Conservation (phyloP, 163 green algal species). For the Prototheca cutis region DNA sequence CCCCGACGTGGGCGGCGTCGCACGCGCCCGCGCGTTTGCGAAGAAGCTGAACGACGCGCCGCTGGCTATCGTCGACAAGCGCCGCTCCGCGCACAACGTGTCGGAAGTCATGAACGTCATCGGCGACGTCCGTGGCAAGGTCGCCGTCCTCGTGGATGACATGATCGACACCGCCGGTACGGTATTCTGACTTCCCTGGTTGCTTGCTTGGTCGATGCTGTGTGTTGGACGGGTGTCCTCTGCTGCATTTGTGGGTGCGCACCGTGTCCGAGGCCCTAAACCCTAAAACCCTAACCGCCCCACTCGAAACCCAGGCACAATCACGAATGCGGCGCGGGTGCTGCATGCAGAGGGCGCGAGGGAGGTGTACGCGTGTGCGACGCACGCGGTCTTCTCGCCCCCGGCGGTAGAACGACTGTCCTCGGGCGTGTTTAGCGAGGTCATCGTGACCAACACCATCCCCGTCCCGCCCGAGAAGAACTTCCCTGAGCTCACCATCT, state of each 20-base stretch:
- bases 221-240: no score
- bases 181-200: constrained; percentile 19
- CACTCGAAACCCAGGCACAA: no score
- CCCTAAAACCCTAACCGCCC: no score
- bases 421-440: constrained; percentile 67
- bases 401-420: constrained; percentile 86
- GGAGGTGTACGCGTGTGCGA: constrained; percentile 92
- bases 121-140: constrained; percentile 94
- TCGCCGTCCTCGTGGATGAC: constrained; percentile 98
- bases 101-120: constrained; percentile 99
- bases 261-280: no score
- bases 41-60: constrained; percentile 98
- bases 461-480: constrained; percentile 42
- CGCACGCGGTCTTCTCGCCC: constrained; percentile 93
- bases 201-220: no score
- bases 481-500: constrained; percentile 93
- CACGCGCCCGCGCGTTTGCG: constrained; percentile 89
- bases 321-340: constrained; percentile 89
- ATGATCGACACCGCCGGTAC: constrained; percentile 99
- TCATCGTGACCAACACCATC: constrained; percentile 99
- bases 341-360: constrained; percentile 76
- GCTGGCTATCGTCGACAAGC: constrained; percentile 98
- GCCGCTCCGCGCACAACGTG: constrained; percentile 88
- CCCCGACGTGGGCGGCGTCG: constrained; percentile 95
- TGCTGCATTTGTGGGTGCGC: no score